These are phyloP conservation scores for Penicillium sp. DNA, from an alignment of 2,329 filamentous ascomycete species.

Conservation along the genomic window DNA sequence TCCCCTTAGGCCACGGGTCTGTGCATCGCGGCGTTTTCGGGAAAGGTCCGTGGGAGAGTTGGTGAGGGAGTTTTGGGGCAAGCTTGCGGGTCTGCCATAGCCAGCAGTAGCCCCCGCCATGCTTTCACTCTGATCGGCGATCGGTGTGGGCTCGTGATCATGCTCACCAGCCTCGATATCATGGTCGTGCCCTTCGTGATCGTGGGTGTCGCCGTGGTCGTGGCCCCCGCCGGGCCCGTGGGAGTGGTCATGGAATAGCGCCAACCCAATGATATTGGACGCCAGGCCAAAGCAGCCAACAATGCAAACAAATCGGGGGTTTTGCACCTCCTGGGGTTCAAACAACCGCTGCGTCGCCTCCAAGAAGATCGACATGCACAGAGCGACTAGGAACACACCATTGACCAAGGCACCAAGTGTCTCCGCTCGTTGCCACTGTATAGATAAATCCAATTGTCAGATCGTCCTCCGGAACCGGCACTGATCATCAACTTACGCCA, in stretches of 20 bases:
- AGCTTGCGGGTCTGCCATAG: constrained; percentile 14
- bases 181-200: constrained; percentile 44
- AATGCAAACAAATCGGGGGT: constrained; percentile 77
- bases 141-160: constrained; percentile 30
- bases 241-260: constrained; percentile 86
- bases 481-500: constrained; percentile 54
- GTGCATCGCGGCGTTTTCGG: constrained; percentile 26
- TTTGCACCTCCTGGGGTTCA: constrained; percentile 76
- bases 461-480: background rate
- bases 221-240: constrained; percentile 52
- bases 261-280: constrained; percentile 80
- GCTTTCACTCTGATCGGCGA: background rate
- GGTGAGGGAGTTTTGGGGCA: constrained; percentile 22
- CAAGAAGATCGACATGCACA: constrained; percentile 92
- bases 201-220: constrained; percentile 41
- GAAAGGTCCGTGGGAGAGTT: constrained; percentile 23
- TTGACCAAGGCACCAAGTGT: constrained; percentile 94
- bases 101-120: background rate
- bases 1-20: constrained; percentile 25
- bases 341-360: constrained; percentile 88
- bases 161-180: constrained; percentile 49
- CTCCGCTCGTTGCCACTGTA: constrained; percentile 88
- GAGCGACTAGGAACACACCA: constrained; percentile 89
- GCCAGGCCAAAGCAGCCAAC: constrained; percentile 77
- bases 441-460: constrained; percentile 7